Conservation (phyloP, 1,284 basidiomycete species). For the Chiua sp. region DNA sequence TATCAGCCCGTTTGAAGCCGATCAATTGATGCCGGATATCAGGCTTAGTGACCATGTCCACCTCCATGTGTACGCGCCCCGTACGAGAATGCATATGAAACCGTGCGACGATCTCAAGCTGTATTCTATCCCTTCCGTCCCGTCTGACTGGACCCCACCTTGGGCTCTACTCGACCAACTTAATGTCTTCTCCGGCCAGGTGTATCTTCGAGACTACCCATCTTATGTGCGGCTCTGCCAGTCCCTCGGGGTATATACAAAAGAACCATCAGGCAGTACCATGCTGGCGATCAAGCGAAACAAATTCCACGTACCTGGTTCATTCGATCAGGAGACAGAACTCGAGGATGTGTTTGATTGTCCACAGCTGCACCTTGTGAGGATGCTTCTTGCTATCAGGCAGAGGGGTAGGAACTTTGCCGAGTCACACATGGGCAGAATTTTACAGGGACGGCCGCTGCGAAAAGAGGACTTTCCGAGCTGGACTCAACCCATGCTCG, state of each 20-base stretch:
- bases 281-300: not conserved
- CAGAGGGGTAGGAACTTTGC: not conserved
- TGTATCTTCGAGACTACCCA: not conserved
- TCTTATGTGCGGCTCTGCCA: not conserved
- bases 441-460: not conserved
- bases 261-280: not conserved
- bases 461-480: not conserved
- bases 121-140: slow-evolving; percentile 36
- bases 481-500: not conserved
- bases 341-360: not conserved
- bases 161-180: slow-evolving; percentile 4
- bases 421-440: not conserved
- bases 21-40: slow-evolving; percentile 44
- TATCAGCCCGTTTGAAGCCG: slow-evolving; percentile 21
- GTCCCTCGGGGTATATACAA: not conserved
- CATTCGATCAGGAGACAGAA: no score
- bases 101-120: slow-evolving; percentile 41
- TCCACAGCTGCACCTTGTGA: not conserved
- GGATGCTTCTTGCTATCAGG: not conserved
- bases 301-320: not conserved
- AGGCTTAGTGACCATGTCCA: slow-evolving; percentile 36
- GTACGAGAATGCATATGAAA: not conserved
- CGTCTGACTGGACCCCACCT: slow-evolving; percentile 1
- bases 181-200: slow-evolving; percentile 33
- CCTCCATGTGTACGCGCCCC: slow-evolving; percentile 48